Percentiles rank a stretch among this genome's conserved stretches.
Conservation (phyloP, 177 flowering plant genomes). For the Vitis hybrid region DNA sequence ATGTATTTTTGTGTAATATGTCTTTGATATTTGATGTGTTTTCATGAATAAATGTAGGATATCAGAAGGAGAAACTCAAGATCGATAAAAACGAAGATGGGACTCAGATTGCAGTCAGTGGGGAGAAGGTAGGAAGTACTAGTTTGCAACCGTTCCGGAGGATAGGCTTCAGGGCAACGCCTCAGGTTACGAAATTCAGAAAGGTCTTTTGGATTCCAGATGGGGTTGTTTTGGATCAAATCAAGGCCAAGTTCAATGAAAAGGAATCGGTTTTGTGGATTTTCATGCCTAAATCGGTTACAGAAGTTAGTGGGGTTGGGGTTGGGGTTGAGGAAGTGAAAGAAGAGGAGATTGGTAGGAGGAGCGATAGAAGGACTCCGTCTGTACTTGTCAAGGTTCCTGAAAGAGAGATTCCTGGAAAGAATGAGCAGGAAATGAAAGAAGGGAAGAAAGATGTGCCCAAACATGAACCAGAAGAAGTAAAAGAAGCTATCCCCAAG, state of each 20-base stretch:
- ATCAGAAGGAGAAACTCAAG: slow-evolving; percentile 35
- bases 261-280: slow-evolving; percentile 47
- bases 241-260: slow-evolving; percentile 52
- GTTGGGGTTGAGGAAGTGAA: slow-evolving; percentile 51
- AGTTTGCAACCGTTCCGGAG: slow-evolving; percentile 29
- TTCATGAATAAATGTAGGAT: slow-evolving; percentile 38
- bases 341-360: slow-evolving; percentile 26
- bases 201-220: slow-evolving; percentile 55
- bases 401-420: background rate
- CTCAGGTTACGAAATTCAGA: slow-evolving; percentile 38
- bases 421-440: background rate
- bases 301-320: slow-evolving; percentile 41
- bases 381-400: background rate
- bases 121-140: slow-evolving; percentile 54
- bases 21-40: background rate
- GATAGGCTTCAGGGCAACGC: slow-evolving; percentile 42
- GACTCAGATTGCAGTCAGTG: slow-evolving; percentile 40
- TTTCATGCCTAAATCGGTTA: slow-evolving; percentile 52
- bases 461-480: no score
- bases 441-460: no score
- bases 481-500: no score
- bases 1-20: no score
- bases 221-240: slow-evolving; percentile 50
- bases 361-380: background rate
- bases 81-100: slow-evolving; percentile 62